phyloP scores from a whole-genome alignment of 2,329 filamentous ascomycete species.

The Alternaria panax region DNA sequence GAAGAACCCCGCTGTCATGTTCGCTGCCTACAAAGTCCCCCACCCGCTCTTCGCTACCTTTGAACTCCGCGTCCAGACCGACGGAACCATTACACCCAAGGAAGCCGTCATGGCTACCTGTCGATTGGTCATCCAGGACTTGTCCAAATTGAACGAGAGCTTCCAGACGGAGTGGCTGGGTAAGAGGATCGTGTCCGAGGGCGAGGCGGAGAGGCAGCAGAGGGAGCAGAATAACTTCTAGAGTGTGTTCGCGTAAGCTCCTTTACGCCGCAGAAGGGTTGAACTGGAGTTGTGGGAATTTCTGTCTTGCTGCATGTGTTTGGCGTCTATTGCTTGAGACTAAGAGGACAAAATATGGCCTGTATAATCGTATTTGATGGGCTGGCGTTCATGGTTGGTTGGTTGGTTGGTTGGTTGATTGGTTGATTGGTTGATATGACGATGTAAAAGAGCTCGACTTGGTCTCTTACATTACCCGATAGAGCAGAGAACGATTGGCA shows the following conservation, averaged over 20 bases:
- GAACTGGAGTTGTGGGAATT: background rate
- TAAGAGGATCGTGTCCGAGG: conserved; percentile 47
- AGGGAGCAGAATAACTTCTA: conserved; percentile 43
- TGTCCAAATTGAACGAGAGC: conserved; percentile 80
- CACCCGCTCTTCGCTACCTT: conserved; percentile 59
- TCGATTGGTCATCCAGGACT: conserved; percentile 80
- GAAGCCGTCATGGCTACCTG: conserved; percentile 84
- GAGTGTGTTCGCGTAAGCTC: background rate
- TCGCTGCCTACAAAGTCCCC: conserved; percentile 85
- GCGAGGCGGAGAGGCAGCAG: conserved; percentile 43
- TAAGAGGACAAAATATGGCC: background rate
- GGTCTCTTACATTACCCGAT: conserved; percentile 1
- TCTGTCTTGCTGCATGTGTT: background rate
- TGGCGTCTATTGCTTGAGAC: background rate
- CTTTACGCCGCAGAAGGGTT: background rate
- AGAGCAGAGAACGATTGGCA: background rate
- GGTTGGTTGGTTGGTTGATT: background rate
- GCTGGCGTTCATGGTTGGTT: background rate
- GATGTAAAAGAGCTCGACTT: background rate
- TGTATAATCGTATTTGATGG: background rate
- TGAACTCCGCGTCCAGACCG: conserved; percentile 86
- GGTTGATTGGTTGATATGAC: conserved; percentile 2
- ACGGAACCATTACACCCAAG: conserved; percentile 86
- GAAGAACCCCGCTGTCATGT: conserved; percentile 81
- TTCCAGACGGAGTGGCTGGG: conserved; percentile 79